Evolutionary conservation across 768 basidiomycete genomes (phyloP).

Genomic region (Tulasnella sp.): DNA sequence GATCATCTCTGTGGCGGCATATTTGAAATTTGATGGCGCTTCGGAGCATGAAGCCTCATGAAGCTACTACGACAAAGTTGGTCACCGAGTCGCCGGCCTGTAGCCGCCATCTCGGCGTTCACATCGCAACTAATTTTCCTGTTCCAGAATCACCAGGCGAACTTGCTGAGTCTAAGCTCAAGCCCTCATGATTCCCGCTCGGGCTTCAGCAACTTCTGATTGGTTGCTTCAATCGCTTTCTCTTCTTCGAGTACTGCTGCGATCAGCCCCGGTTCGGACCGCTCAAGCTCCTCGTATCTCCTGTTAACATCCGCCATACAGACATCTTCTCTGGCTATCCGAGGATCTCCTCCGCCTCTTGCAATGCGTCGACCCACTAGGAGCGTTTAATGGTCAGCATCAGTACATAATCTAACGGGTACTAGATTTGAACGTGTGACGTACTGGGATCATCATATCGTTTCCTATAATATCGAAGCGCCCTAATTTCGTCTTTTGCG

Average conservation of each 20-base stretch:
- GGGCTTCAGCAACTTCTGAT: not conserved
- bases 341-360: not conserved
- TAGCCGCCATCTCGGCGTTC: not conserved
- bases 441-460: not conserved
- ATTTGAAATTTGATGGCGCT: not conserved
- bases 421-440: not conserved
- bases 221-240: not conserved
- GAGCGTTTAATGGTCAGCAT: not conserved
- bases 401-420: not conserved
- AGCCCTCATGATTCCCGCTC: not conserved
- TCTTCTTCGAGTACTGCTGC: not conserved
- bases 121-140: not conserved
- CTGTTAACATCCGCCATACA: not conserved
- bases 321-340: not conserved
- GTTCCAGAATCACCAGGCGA: not conserved
- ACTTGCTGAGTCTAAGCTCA: not conserved
- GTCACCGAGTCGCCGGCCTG: not conserved
- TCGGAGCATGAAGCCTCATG: not conserved
- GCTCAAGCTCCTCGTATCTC: conserved; percentile 8
- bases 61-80: not conserved
- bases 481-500: not conserved
- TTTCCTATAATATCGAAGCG: not conserved
- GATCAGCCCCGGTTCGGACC: not conserved
- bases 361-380: conserved; percentile 1
- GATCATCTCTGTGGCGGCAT: not conserved